These are phyloP conservation scores for Tuber brumale DNA, from an alignment of 495 filamentous ascomycete species.

Conservation along the genomic window DNA sequence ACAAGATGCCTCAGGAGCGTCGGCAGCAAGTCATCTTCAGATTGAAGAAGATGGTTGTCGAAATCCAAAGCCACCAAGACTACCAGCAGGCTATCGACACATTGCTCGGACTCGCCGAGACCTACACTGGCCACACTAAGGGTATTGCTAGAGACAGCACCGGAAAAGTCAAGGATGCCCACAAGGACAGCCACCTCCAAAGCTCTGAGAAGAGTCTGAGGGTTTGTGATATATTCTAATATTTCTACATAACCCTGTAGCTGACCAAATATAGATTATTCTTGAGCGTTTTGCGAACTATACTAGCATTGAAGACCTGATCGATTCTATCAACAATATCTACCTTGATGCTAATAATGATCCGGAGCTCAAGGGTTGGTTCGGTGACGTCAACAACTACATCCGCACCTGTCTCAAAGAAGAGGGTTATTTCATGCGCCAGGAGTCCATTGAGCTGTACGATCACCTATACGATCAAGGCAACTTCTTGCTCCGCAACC, in stretches of 20 bases:
- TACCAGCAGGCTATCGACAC: slow-evolving; percentile 87
- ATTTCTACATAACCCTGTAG: slow-evolving; percentile 28
- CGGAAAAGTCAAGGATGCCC: slow-evolving; percentile 63
- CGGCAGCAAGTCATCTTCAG: slow-evolving; percentile 89
- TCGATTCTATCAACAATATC: slow-evolving; percentile 76
- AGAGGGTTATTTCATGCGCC: slow-evolving; percentile 84
- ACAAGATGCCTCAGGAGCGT: slow-evolving; percentile 87
- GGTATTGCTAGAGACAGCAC: slow-evolving; percentile 56
- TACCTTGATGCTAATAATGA: slow-evolving; percentile 89
- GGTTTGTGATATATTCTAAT: slow-evolving; percentile 42
- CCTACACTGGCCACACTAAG: slow-evolving; percentile 72
- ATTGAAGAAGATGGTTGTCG: slow-evolving; percentile 94
- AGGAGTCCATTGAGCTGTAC: slow-evolving; percentile 75
- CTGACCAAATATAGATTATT: slow-evolving; percentile 61
- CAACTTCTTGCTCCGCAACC: slow-evolving; percentile 78
- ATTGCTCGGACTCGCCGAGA: slow-evolving; percentile 72
- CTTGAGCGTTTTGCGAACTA: slow-evolving; percentile 94
- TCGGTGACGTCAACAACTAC: slow-evolving; percentile 67
- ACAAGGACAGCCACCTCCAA: slow-evolving; percentile 54
- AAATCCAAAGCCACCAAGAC: slow-evolving; percentile 88
- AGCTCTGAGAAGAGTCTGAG: slow-evolving; percentile 74
- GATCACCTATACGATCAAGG: slow-evolving; percentile 78
- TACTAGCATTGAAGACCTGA: slow-evolving; percentile 79
- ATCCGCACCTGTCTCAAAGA: slow-evolving; percentile 78
- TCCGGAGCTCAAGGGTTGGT: slow-evolving; percentile 82